Base-by-base conservation (phyloP, 208 protist species). In the Vickermania ingenoplastis region DNA sequence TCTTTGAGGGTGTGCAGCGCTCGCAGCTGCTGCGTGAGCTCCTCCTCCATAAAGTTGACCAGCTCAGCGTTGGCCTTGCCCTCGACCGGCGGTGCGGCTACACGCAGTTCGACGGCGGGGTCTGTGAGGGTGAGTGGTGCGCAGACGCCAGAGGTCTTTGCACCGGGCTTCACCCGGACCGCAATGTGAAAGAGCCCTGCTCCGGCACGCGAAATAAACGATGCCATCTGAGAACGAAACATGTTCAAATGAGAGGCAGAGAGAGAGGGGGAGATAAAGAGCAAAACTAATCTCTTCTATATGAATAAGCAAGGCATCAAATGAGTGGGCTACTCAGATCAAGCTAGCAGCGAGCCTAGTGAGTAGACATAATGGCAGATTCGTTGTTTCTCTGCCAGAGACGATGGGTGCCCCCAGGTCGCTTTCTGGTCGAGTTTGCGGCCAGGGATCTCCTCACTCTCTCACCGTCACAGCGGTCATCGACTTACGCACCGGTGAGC, bases 21-120 rank as follows among this genome's bases (percentile, higher is more conserved):
- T 45, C 27, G 53, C 23, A 79, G 50, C 29, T 80, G 65, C 1
- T 54, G 41, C 58, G 83, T 72, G 1, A 92, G 41, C 4, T 73
- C 22, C 29, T 71, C 67, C 27, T 83, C 72, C 27, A 91, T 57
- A 59, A 84, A 94, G 27, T 78, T 66, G 0, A 86, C 51, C 1
- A 94, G 83, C 51, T 87, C 87, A 31, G 58, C 69, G 60, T 94
- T 94, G 1, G 87, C 87, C 56, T 85, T 73, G 31, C 87, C 87
- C 13, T 88, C 83, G 26, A 86, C 74, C 11, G 87, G 83, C 13
- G 81, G 83, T 0, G 87, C 87, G 2, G 76, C 81, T 14, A 94
- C 59, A 31, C 79, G 70, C 0, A 91, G 59, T 31, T 91, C 81
- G 0, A 88, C 57, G 13, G 74, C 69, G 0, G 57, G 63, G 50